These are phyloP conservation scores for Arachis hypogaea DNA, from an alignment of 306 rosid genomes.

Conservation along the genomic window DNA sequence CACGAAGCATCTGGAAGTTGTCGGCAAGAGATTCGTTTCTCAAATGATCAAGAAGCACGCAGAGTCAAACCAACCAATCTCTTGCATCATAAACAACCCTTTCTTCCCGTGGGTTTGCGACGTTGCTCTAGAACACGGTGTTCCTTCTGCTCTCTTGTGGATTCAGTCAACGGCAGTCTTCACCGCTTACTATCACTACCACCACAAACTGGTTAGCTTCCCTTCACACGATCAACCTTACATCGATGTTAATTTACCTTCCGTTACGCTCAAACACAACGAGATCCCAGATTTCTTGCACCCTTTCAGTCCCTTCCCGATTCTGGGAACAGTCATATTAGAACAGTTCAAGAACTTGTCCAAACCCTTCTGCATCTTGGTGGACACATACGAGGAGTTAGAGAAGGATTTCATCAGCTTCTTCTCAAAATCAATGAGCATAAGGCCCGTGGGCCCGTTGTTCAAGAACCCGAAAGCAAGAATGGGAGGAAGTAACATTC, in stretches of 20 bases:
- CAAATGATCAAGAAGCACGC: constrained; percentile 42
- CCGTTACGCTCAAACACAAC: constrained; percentile 44
- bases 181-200: constrained; percentile 54
- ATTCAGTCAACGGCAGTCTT: constrained; percentile 66
- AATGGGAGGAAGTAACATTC: constrained; percentile 2
- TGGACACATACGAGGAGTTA: constrained; percentile 63
- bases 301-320: constrained; percentile 39
- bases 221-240: constrained; percentile 55
- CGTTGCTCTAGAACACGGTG: constrained; percentile 45
- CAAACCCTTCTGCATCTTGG: constrained; percentile 52
- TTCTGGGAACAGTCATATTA: constrained; percentile 45
- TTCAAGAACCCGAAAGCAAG: constrained; percentile 49
- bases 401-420: constrained; percentile 46
- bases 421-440: constrained; percentile 34
- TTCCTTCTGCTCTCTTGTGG: constrained; percentile 67
- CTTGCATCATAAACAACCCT: constrained; percentile 63
- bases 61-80: constrained; percentile 45
- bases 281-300: constrained; percentile 69
- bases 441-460: constrained; percentile 61
- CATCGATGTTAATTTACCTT: constrained; percentile 52
- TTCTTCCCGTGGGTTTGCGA: constrained; percentile 75
- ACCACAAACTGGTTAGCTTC: constrained; percentile 51
- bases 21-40: constrained; percentile 42
- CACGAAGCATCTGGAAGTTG: constrained; percentile 41
- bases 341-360: constrained; percentile 53